phyloP scores from a whole-genome alignment of 257 asterid genomes.

The Gynochthodes officinalis region DNA sequence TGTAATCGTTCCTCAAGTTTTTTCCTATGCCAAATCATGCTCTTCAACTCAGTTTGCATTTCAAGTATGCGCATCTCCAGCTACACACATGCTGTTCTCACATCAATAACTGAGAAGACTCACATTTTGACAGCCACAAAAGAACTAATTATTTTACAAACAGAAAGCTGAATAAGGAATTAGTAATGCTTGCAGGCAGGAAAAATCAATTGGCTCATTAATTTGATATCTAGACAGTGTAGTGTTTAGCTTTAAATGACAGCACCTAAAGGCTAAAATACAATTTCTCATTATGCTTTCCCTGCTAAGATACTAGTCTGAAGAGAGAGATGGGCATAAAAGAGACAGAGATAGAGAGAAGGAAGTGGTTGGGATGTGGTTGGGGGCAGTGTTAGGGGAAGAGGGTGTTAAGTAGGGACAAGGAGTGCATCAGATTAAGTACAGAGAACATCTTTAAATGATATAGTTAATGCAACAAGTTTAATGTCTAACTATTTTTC shows the following conservation, averaged over 20 bases:
- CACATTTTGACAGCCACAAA: neutral
- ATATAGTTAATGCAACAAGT: neutral
- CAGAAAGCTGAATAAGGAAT: neutral
- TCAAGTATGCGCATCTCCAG: constrained; percentile 47
- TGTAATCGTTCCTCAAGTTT: constrained; percentile 40
- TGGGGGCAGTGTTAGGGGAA: too few species aligned
- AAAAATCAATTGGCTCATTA: neutral
- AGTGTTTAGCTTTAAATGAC: neutral
- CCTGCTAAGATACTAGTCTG: neutral
- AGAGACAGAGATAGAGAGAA: neutral
- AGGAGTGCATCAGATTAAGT: too few species aligned
- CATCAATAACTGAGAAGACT: constrained; percentile 15
- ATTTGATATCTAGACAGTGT: neutral
- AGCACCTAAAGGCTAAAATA: neutral
- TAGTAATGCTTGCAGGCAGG: neutral
- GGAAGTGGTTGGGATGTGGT: too few species aligned
- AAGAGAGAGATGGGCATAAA: neutral
- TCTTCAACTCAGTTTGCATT: constrained; percentile 46
- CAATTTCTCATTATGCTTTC: neutral
- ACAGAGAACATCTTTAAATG: neutral
- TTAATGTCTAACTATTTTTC: too few species aligned
- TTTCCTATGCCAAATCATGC: constrained; percentile 40
- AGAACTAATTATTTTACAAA: neutral
- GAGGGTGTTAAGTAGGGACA: too few species aligned
- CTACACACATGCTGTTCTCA: constrained; percentile 38